A percentile compares a stretch with the other conserved stretches of the same genome.
Conservation (phyloP, 2,329 filamentous ascomycete species). For the Trichoderma guizhouense region DNA sequence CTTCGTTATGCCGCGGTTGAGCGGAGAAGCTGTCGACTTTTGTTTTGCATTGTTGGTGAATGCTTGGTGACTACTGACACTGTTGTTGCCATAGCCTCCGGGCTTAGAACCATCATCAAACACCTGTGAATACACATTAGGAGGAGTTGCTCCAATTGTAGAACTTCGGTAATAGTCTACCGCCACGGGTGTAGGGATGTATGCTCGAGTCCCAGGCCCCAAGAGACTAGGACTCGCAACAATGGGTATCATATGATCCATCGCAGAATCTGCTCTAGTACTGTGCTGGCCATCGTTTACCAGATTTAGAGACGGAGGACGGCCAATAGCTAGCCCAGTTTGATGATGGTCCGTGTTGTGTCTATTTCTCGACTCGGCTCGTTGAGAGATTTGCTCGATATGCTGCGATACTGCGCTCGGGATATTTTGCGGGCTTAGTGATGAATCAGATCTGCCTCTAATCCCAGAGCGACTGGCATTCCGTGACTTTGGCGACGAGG, state of each 20-base stretch:
- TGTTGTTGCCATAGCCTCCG: neutral
- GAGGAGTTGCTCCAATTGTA: neutral
- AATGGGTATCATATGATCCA: constrained; percentile 24
- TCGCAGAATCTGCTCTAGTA: constrained; percentile 4
- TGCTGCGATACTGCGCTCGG: constrained; percentile 23
- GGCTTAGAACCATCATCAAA: neutral
- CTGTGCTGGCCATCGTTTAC: constrained; percentile 20
- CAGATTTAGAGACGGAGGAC: neutral
- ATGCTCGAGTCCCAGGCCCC: neutral
- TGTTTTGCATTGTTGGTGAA: neutral
- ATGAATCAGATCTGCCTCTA: constrained; percentile 26
- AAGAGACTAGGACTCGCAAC: constrained; percentile 29
- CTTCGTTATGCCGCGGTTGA: neutral
- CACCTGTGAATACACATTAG: neutral
- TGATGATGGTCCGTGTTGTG: neutral
- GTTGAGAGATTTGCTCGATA: constrained; percentile 24
- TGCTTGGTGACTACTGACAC: neutral
- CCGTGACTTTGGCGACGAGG: constrained; percentile 35
- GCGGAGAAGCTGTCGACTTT: neutral
- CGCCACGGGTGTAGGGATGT: neutral
- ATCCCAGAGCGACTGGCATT: constrained; percentile 32
- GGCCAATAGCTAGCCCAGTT: neutral
- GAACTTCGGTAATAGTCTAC: constrained; percentile 4
- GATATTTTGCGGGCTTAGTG: constrained; percentile 14
- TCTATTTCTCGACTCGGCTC: constrained; percentile 26